A percentile compares a stretch with the other conserved stretches of the same genome.
These are phyloP conservation scores for Fistulina hepatica DNA, from an alignment of 1,284 basidiomycete genomes.

Conservation along the genomic window DNA sequence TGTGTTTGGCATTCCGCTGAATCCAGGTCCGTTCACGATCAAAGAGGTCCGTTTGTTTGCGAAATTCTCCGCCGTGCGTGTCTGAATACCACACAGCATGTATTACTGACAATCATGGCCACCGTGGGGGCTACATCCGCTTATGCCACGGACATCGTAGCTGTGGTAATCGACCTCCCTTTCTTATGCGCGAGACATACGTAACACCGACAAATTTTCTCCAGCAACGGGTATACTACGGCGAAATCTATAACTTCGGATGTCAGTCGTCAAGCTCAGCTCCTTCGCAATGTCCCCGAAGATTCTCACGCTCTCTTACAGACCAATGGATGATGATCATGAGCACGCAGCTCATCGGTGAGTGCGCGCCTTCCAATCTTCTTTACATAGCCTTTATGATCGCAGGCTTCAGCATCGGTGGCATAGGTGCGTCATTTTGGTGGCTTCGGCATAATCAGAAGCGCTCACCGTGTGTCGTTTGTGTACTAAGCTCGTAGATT, in stretches of 20 bases:
- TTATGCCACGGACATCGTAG: constrained; percentile 60
- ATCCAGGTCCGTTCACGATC: constrained; percentile 64
- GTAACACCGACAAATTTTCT: constrained; percentile 23
- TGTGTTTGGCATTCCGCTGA: constrained; percentile 46
- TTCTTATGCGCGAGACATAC: neutral
- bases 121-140: constrained; percentile 50
- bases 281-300: neutral
- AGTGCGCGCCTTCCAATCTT: too few relatives aligned
- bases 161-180: neutral
- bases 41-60: constrained; percentile 52
- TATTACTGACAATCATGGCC: constrained; percentile 63
- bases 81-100: constrained; percentile 14
- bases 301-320: constrained; percentile 16
- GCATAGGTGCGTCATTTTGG: constrained; percentile 34
- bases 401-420: constrained; percentile 83
- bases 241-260: constrained; percentile 51
- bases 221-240: constrained; percentile 48
- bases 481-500: constrained; percentile 45
- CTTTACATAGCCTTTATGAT: too few relatives aligned
- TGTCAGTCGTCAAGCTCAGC: constrained; percentile 36
- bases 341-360: constrained; percentile 79
- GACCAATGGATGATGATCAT: constrained; percentile 75
- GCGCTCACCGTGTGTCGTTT: too few relatives aligned
- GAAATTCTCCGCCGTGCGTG: constrained; percentile 23
- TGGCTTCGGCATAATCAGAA: too few relatives aligned